Conservation (phyloP, 331 rosid genomes). For the Erythrophleum ivorense region DNA sequence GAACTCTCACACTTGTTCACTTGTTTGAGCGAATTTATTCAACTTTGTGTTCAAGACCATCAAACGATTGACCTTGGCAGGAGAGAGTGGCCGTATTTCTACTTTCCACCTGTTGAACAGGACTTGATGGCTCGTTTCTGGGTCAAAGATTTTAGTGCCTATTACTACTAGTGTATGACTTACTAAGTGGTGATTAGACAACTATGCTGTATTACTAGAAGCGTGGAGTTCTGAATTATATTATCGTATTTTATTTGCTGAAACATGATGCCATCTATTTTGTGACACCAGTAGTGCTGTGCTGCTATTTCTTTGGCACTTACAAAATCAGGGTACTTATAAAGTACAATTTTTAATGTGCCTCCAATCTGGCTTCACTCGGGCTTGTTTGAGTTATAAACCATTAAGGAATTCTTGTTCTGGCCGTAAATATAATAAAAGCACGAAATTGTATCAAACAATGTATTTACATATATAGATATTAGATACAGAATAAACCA, state of each 20-base stretch:
- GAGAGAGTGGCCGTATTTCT: neutral
- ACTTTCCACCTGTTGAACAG: neutral
- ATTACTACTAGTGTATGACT: too few relatives aligned
- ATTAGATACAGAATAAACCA: neutral
- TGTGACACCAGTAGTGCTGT: neutral
- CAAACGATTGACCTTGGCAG: neutral
- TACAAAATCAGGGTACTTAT: neutral
- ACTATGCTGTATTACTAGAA: neutral
- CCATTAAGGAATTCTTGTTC: neutral
- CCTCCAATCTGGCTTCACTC: neutral
- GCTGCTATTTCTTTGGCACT: constrained; percentile 3
- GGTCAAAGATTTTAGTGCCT: neutral
- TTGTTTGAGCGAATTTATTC: neutral
- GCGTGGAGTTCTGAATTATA: neutral
- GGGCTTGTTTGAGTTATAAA: neutral
- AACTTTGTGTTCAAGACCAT: neutral
- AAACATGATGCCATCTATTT: neutral
- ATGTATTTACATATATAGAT: neutral
- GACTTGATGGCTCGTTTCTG: neutral
- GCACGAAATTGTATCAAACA: neutral
- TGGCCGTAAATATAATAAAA: neutral
- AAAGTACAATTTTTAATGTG: neutral
- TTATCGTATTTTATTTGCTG: neutral
- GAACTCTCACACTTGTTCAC: neutral
- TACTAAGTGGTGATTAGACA: neutral